Evolutionary conservation across 2,329 filamentous ascomycete genomes (phyloP).

Genomic region (Rugonectria rugulosa): DNA sequence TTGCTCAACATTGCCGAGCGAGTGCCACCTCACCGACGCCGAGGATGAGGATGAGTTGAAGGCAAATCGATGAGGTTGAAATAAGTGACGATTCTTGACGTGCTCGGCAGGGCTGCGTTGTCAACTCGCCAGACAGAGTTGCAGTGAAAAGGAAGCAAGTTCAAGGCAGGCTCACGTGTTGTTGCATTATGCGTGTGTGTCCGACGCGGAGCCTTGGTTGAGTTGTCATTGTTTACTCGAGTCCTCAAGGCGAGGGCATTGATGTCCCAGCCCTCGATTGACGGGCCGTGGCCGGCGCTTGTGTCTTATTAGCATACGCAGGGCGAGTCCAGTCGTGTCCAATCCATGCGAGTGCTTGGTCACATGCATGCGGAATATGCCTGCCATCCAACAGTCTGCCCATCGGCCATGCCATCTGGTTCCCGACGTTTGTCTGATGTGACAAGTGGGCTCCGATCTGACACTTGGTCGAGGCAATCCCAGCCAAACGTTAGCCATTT

Average conservation of each 20-base stretch:
- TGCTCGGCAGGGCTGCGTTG: not conserved
- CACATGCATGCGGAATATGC: slow-evolving; percentile 37
- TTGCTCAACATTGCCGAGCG: not conserved
- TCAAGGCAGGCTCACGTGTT: slow-evolving; percentile 8
- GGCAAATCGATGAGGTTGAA: not conserved
- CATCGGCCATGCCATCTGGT: slow-evolving; percentile 5
- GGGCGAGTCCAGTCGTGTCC: slow-evolving; percentile 23
- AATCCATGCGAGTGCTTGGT: slow-evolving; percentile 33
- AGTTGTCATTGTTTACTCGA: slow-evolving; percentile 1
- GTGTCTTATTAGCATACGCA: slow-evolving; percentile 4
- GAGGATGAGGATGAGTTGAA: slow-evolving; percentile 1
- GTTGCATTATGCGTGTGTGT: not conserved
- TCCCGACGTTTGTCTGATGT: slow-evolving; percentile 1
- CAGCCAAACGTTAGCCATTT: slow-evolving; percentile 2
- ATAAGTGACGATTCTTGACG: not conserved
- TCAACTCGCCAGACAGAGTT: not conserved
- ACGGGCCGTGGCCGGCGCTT: slow-evolving; percentile 13
- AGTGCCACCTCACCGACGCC: slow-evolving; percentile 12
- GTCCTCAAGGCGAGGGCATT: slow-evolving; percentile 3
- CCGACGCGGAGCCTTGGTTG: not conserved
- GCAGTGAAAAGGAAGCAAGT: not conserved
- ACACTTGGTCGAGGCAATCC: slow-evolving; percentile 20
- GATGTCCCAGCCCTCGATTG: slow-evolving; percentile 1
- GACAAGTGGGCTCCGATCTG: slow-evolving; percentile 29
- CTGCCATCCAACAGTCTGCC: not conserved